A percentile compares a stretch with the other conserved stretches of the same genome.
Conservation (phyloP, 352 stramenopile genomes). For the Globisporangium spinosum region DNA sequence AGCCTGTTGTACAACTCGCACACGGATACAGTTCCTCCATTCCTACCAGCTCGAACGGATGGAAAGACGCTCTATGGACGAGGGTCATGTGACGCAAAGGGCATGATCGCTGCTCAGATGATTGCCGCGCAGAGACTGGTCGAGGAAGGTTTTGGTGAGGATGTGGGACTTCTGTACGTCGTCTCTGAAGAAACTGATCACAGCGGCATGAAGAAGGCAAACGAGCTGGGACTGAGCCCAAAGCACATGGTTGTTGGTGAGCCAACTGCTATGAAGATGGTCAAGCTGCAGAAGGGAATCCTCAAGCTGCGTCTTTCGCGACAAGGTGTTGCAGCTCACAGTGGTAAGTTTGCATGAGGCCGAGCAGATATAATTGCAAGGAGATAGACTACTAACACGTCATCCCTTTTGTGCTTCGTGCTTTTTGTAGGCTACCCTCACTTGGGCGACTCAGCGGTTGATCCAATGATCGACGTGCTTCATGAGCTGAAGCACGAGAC, state of each 20-base stretch:
- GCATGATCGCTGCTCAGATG: conserved; percentile 79
- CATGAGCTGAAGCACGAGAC: conserved; percentile 74
- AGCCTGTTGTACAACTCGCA: conserved; percentile 83
- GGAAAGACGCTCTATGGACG: conserved; percentile 70
- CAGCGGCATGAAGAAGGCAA: conserved; percentile 87
- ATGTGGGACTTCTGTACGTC: conserved; percentile 79
- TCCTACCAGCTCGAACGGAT: conserved; percentile 60
- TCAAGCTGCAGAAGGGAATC: conserved; percentile 85
- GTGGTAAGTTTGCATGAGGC: conserved; percentile 28
- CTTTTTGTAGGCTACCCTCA: conserved; percentile 58
- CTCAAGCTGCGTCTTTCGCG: conserved; percentile 77
- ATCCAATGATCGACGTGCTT: conserved; percentile 81
- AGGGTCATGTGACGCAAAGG: conserved; percentile 83
- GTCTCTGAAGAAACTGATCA: conserved; percentile 88
- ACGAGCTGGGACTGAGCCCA: conserved; percentile 70
- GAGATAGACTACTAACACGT: neutral
- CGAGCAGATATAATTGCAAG: neutral
- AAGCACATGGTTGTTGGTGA: conserved; percentile 78
- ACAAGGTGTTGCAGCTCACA: conserved; percentile 76
- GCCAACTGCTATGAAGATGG: conserved; percentile 76
- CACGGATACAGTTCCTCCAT: conserved; percentile 82
- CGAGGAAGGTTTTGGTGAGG: conserved; percentile 47
- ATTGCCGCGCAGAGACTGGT: conserved; percentile 67
- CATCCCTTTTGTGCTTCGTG: neutral
- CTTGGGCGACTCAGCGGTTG: conserved; percentile 78